Conservation (phyloP, 2,329 filamentous ascomycete species). For the Neocatenulostroma microsporum region DNA sequence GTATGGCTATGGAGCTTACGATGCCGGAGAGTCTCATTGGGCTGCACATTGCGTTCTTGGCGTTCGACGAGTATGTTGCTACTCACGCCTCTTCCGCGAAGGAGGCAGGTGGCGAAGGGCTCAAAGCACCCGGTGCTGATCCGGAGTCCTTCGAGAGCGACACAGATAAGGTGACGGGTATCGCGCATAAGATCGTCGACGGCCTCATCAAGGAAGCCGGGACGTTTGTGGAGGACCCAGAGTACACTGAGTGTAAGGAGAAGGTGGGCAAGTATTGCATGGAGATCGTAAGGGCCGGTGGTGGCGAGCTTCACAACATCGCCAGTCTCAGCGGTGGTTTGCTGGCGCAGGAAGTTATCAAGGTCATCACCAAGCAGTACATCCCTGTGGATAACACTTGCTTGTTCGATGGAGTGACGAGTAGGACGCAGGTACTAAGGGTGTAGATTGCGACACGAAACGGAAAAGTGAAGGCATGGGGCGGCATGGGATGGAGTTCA, state of each 20-base stretch:
- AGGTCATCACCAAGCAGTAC: conserved; percentile 66
- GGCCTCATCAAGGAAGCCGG: conserved; percentile 37
- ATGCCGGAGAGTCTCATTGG: conserved; percentile 40
- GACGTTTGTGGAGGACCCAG: conserved; percentile 34
- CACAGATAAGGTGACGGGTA: conserved; percentile 34
- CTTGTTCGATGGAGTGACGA: conserved; percentile 54
- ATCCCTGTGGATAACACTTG: conserved; percentile 57
- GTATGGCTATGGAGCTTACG: conserved; percentile 37
- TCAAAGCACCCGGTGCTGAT: conserved; percentile 31
- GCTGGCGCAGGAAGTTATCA: conserved; percentile 95
- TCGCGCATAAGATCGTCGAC: conserved; percentile 37
- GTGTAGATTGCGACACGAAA: too few species aligned
- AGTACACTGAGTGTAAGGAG: conserved; percentile 32
- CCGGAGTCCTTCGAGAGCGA: conserved; percentile 26
- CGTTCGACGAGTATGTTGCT: conserved; percentile 41
- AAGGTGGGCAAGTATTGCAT: conserved; percentile 31
- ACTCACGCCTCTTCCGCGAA: conserved; percentile 27
- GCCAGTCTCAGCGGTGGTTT: conserved; percentile 81
- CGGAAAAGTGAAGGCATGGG: too few species aligned
- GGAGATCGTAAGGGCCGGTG: conserved; percentile 60
- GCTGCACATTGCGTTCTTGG: conserved; percentile 45
- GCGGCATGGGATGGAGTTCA: too few species aligned
- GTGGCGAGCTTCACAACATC: conserved; percentile 87
- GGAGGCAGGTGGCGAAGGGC: conserved; percentile 27
- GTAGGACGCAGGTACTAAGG: conserved; percentile 36